A percentile compares a stretch with the other conserved stretches of the same genome.
Evolutionary conservation across 768 basidiomycete species (phyloP).

Genomic region (Mycena pura): DNA sequence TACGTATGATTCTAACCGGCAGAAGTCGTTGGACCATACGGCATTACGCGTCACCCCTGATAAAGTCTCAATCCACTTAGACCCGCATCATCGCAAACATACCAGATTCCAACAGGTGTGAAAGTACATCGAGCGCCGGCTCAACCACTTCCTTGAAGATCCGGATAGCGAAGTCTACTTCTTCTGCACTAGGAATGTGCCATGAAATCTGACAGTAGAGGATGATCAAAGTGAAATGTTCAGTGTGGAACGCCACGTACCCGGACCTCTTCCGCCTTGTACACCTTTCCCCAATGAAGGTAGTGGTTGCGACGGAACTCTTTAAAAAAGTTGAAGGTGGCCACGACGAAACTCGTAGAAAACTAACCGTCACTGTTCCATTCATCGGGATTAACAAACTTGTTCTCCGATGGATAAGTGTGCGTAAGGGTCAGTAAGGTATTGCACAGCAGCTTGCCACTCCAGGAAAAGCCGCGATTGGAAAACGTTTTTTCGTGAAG

Average conservation of each 20-base stretch:
- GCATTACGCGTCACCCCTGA: slow-evolving; percentile 58
- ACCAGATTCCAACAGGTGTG: slow-evolving; percentile 62
- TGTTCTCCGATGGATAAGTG: slow-evolving; percentile 82
- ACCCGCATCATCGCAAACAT: slow-evolving; percentile 29
- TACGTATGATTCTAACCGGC: slow-evolving; percentile 54
- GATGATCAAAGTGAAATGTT: not conserved
- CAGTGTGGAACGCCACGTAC: slow-evolving; percentile 43
- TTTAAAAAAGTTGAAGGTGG: slow-evolving; percentile 31
- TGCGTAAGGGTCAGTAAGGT: slow-evolving; percentile 77
- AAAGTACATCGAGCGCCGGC: slow-evolving; percentile 64
- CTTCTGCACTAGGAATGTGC: slow-evolving; percentile 76
- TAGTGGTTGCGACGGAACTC: slow-evolving; percentile 77
- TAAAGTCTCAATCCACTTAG: not conserved
- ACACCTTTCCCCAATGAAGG: slow-evolving; percentile 81
- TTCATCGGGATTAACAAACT: slow-evolving; percentile 79
- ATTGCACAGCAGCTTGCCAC: slow-evolving; percentile 77
- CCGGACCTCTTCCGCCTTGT: slow-evolving; percentile 70
- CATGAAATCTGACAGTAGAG: slow-evolving; percentile 61
- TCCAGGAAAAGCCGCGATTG: slow-evolving; percentile 84
- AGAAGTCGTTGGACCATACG: slow-evolving; percentile 86
- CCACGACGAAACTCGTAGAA: not conserved
- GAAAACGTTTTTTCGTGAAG: slow-evolving; percentile 77
- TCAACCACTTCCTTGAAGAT: slow-evolving; percentile 72
- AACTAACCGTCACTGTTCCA: slow-evolving; percentile 71
- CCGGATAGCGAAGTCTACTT: slow-evolving; percentile 76